These are phyloP conservation scores for Fusarium coffeatum DNA, from an alignment of 2,329 filamentous ascomycete genomes.

Conservation along the genomic window DNA sequence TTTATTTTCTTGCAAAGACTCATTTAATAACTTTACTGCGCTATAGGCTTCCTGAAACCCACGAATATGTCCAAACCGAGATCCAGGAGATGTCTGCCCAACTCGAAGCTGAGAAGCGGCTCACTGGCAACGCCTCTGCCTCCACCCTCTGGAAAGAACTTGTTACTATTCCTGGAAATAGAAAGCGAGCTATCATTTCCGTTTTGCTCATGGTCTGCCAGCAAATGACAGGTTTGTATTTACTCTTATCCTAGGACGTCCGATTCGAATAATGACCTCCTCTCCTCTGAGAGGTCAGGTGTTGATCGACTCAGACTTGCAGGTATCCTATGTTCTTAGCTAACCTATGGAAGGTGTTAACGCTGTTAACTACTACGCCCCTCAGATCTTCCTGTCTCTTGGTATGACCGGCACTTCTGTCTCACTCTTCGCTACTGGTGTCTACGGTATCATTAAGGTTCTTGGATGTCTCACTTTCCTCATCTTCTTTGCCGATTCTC, in stretches of 20 bases:
- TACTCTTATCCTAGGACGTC: neutral
- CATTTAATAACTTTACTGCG: slow-evolving; percentile 1
- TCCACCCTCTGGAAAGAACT: slow-evolving; percentile 73
- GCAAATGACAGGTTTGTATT: slow-evolving; percentile 68
- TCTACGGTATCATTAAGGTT: slow-evolving; percentile 80
- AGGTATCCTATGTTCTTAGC: neutral
- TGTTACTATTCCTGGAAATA: slow-evolving; percentile 69
- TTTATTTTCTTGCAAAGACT: no score
- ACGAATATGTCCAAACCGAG: slow-evolving; percentile 68
- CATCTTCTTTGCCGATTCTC: slow-evolving; percentile 74
- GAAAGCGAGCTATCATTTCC: slow-evolving; percentile 72
- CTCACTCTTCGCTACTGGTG: slow-evolving; percentile 77
- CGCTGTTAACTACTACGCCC: slow-evolving; percentile 72
- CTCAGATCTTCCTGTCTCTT: slow-evolving; percentile 74
- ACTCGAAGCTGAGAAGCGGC: slow-evolving; percentile 70
- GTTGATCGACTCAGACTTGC: neutral
- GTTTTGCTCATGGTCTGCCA: slow-evolving; percentile 74
- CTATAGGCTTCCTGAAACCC: slow-evolving; percentile 61
- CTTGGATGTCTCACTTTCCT: slow-evolving; percentile 72
- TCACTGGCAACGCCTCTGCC: slow-evolving; percentile 64
- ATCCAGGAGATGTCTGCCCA: slow-evolving; percentile 70
- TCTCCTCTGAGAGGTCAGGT: neutral
- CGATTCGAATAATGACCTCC: neutral
- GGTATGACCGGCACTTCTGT: slow-evolving; percentile 68
- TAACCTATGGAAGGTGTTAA: slow-evolving; percentile 56